Conservation (phyloP, 2,329 filamentous ascomycete genomes). For the Aspergillus sp. region DNA sequence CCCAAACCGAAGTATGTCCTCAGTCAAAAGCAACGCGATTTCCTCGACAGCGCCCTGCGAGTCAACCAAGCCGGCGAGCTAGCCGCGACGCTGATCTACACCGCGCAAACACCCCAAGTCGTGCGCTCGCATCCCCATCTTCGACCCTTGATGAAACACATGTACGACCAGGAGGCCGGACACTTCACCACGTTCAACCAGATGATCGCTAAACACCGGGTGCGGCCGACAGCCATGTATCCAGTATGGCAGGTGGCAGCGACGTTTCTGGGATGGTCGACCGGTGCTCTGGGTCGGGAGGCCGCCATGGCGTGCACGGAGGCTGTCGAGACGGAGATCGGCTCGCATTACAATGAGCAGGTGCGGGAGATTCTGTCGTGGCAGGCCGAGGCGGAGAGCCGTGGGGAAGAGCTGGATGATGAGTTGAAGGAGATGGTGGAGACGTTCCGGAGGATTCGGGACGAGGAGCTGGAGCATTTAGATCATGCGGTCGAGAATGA, state of each 20-base stretch:
- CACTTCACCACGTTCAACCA: slow-evolving; percentile 84
- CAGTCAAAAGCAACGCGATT: slow-evolving; percentile 67
- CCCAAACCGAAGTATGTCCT: slow-evolving; percentile 53
- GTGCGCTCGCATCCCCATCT: slow-evolving; percentile 80
- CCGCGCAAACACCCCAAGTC: slow-evolving; percentile 79
- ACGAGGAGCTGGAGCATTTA: slow-evolving; percentile 95
- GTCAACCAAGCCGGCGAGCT: slow-evolving; percentile 98
- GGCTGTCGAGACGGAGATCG: slow-evolving; percentile 97
- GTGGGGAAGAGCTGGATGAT: slow-evolving; percentile 75
- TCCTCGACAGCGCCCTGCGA: slow-evolving; percentile 76
- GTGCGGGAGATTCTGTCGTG: slow-evolving; percentile 79
- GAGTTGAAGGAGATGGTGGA: slow-evolving; percentile 71
- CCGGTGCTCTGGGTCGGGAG: slow-evolving; percentile 82
- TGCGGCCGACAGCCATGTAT: slow-evolving; percentile 89
- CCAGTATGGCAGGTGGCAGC: slow-evolving; percentile 83
- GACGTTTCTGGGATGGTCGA: slow-evolving; percentile 81
- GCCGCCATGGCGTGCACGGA: slow-evolving; percentile 99
- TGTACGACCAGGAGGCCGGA: slow-evolving; percentile 93
- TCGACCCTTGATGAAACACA: slow-evolving; percentile 88
- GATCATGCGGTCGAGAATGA: slow-evolving; percentile 94
- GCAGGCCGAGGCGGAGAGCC: slow-evolving; percentile 69
- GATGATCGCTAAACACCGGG: slow-evolving; percentile 78
- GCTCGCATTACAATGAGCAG: slow-evolving; percentile 91
- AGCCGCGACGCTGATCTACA: slow-evolving; percentile 94
- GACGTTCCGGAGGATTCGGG: slow-evolving; percentile 78